Percentiles rank a stretch among this genome's conserved stretches.
Conservation (phyloP, 1,284 basidiomycete species). For the Kwoniella shivajii region DNA sequence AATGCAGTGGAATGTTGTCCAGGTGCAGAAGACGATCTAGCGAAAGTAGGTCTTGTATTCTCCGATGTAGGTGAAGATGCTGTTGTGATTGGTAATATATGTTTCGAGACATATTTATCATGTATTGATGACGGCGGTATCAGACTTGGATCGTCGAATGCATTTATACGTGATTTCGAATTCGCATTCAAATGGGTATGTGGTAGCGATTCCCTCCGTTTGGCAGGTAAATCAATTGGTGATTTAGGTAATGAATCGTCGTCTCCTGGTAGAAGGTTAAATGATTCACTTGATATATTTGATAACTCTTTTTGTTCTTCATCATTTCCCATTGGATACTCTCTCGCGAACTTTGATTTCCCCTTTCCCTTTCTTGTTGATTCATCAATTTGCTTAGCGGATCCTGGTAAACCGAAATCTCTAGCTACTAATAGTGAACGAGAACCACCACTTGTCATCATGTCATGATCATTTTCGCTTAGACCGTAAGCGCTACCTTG, state of each 20-base stretch:
- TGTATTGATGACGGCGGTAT: conserved; percentile 20
- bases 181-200: too few species aligned
- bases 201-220: background rate
- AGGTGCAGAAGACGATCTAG: conserved; percentile 15
- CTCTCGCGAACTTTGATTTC: background rate
- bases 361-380: background rate
- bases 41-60: conserved; percentile 4
- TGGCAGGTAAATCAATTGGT: background rate
- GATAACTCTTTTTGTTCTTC: background rate
- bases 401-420: conserved; percentile 12
- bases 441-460: conserved; percentile 1
- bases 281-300: conserved; percentile 9
- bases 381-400: background rate
- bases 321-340: background rate
- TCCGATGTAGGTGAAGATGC: background rate
- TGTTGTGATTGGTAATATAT: conserved; percentile 14
- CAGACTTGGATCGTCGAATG: conserved; percentile 2
- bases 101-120: conserved; percentile 19
- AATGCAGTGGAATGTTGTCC: conserved; percentile 3
- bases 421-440: conserved; percentile 8
- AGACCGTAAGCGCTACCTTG: conserved; percentile 4
- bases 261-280: conserved; percentile 4
- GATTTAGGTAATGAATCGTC: conserved; percentile 8
- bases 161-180: too few species aligned
- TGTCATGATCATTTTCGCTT: background rate